phyloP scores from a whole-genome alignment of 2,329 filamentous ascomycete species.

The Aspergillus ochraceoroseus region DNA sequence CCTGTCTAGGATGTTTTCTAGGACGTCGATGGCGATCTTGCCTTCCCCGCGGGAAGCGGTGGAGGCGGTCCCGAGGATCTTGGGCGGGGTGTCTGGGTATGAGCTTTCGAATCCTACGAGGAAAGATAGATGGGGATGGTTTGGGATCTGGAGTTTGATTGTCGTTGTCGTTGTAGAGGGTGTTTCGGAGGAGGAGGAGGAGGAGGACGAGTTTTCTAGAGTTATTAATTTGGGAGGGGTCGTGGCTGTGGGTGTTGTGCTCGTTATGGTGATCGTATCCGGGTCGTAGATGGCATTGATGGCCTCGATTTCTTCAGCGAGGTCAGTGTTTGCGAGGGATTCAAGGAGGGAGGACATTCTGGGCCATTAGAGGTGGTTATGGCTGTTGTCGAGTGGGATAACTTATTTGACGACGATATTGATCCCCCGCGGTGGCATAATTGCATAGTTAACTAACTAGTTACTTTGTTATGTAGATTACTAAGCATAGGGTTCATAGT shows the following conservation, averaged over 20 bases:
- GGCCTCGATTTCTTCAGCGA: constrained; percentile 47
- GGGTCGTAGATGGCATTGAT: constrained; percentile 59
- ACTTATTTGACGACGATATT: no score
- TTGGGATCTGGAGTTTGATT: constrained; percentile 63
- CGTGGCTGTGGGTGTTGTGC: constrained; percentile 19
- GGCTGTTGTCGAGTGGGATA: no score
- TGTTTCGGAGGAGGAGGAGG: constrained; percentile 16
- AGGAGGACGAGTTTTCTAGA: constrained; percentile 19
- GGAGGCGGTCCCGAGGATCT: constrained; percentile 71
- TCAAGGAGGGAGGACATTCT: constrained; percentile 24
- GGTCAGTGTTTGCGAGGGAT: constrained; percentile 35
- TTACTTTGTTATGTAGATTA: no score
- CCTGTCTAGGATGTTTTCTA: constrained; percentile 61
- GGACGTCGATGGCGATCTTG: constrained; percentile 62
- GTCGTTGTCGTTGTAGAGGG: constrained; percentile 34
- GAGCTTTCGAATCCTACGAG: constrained; percentile 61
- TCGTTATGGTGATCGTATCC: constrained; percentile 52
- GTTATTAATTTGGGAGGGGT: constrained; percentile 25
- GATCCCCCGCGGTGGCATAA: not conserved
- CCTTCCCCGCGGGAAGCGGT: constrained; percentile 69
- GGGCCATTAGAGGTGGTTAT: not conserved
- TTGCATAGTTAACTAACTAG: no score
- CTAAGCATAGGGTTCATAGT: no score
- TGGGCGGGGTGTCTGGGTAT: constrained; percentile 72
- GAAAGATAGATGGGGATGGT: constrained; percentile 47